These are phyloP conservation scores for Trichoderma pleuroti DNA, from an alignment of 2,329 filamentous ascomycete species.

Conservation along the genomic window DNA sequence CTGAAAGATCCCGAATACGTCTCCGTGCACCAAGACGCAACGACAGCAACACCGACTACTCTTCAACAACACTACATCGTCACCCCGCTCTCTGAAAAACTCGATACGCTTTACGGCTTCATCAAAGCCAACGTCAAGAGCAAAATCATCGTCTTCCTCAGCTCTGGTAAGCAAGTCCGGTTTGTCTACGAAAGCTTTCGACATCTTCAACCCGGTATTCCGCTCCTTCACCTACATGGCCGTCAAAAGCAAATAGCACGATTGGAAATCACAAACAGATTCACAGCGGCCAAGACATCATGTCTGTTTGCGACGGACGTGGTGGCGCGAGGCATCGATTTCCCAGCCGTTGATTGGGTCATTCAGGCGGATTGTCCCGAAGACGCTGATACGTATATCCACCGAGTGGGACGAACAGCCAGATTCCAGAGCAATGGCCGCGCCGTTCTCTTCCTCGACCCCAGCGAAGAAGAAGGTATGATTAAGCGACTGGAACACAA, in stretches of 20 bases:
- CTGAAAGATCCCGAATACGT: slow-evolving; percentile 92
- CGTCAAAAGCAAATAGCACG: slow-evolving; percentile 89
- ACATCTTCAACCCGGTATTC: slow-evolving; percentile 89
- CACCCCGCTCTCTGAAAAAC: slow-evolving; percentile 79
- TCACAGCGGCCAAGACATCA: slow-evolving; percentile 73
- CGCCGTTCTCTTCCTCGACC: slow-evolving; percentile 87
- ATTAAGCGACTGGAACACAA: slow-evolving; percentile 78
- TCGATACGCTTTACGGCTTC: slow-evolving; percentile 91
- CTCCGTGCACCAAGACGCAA: slow-evolving; percentile 81
- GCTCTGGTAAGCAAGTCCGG: slow-evolving; percentile 91
- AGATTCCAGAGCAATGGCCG: slow-evolving; percentile 83
- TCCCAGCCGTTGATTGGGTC: slow-evolving; percentile 96
- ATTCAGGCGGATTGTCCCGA: slow-evolving; percentile 98
- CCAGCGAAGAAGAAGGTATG: slow-evolving; percentile 92
- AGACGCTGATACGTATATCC: slow-evolving; percentile 96
- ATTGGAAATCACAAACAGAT: slow-evolving; percentile 81
- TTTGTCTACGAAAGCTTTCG: slow-evolving; percentile 94
- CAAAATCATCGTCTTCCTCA: slow-evolving; percentile 94
- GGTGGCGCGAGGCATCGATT: slow-evolving; percentile 89
- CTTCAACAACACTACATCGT: slow-evolving; percentile 90
- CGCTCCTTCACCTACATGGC: slow-evolving; percentile 87
- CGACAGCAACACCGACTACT: slow-evolving; percentile 73
- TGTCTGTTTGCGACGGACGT: slow-evolving; percentile 96
- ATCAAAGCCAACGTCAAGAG: slow-evolving; percentile 85
- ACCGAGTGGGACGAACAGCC: slow-evolving; percentile 92